phyloP scores from a whole-genome alignment of 345 rosid genomes.

The Chamaenerion angustifolium region DNA sequence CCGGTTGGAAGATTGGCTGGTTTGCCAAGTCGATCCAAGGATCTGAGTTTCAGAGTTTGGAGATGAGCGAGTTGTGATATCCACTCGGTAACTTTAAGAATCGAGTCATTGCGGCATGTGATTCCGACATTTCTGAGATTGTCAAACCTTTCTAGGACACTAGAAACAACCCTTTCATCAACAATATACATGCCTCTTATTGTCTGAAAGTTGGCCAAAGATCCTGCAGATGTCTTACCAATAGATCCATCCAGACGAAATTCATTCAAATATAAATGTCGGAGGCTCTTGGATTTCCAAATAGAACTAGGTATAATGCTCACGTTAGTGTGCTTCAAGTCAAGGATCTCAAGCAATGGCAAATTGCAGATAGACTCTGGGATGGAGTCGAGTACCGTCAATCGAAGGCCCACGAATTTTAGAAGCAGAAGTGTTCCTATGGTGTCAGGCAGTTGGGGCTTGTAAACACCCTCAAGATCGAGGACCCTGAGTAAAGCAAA shows the following conservation, averaged over 20 bases:
- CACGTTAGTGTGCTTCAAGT: slow-evolving; percentile 27
- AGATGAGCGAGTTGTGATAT: no score
- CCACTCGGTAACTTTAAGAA: no score
- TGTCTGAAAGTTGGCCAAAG: neutral
- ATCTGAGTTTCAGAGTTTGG: no score
- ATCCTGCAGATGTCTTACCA: no score
- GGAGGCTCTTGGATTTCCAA: slow-evolving; percentile 13
- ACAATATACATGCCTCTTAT: neutral
- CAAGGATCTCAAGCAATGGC: slow-evolving; percentile 21
- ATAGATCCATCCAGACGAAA: slow-evolving; percentile 5
- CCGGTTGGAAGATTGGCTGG: no score
- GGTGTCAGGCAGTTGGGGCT: slow-evolving; percentile 14
- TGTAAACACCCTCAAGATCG: slow-evolving; percentile 26
- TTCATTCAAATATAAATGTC: slow-evolving; percentile 18
- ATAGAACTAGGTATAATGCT: slow-evolving; percentile 15
- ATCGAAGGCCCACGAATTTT: slow-evolving; percentile 20
- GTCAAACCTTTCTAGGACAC: no score
- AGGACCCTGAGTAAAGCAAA: slow-evolving; percentile 18
- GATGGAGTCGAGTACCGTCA: slow-evolving; percentile 17
- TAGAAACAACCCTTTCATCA: no score
- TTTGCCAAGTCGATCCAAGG: no score
- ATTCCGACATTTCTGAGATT: no score
- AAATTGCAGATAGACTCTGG: slow-evolving; percentile 17
- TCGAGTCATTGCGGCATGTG: no score
- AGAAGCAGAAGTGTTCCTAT: slow-evolving; percentile 13